Conservation (phyloP, 495 filamentous ascomycete species). For the Sphaerosporella brunnea region DNA sequence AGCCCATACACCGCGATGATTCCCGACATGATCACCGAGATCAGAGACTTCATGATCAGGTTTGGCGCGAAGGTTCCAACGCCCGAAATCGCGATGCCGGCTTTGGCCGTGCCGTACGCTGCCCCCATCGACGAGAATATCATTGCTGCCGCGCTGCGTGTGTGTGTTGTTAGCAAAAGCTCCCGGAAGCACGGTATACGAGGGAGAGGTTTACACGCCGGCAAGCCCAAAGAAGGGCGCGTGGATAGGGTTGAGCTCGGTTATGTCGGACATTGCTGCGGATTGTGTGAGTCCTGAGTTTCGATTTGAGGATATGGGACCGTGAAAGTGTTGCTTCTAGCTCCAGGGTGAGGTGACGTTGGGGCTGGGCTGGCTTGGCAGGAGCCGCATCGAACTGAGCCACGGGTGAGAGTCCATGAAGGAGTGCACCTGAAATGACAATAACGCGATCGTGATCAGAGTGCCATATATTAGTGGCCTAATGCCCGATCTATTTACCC, state of each 20-base stretch:
- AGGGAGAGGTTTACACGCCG: constrained; percentile 33
- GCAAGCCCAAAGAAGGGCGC: constrained; percentile 95
- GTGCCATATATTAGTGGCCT: too few species aligned
- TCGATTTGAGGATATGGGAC: not conserved
- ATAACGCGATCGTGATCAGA: too few species aligned
- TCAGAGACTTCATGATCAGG: constrained; percentile 73
- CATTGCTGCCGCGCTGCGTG: constrained; percentile 67
- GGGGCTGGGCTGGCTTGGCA: not conserved
- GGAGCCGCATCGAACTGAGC: too few species aligned
- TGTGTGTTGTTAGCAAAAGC: not conserved
- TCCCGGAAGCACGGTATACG: not conserved
- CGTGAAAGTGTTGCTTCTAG: constrained; percentile 9
- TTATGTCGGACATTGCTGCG: constrained; percentile 12
- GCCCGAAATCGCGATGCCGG: constrained; percentile 89
- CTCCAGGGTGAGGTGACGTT: constrained; percentile 6
- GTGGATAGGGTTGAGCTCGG: constrained; percentile 64
- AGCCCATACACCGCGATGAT: constrained; percentile 97
- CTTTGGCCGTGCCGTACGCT: constrained; percentile 81
- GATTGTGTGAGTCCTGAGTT: too few species aligned
- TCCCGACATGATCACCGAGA: constrained; percentile 91
- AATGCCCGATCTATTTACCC: constrained; percentile 1
- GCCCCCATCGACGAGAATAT: constrained; percentile 61
- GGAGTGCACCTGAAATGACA: too few species aligned
- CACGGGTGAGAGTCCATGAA: too few species aligned
- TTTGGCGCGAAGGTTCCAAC: constrained; percentile 84